phyloP scores from a whole-genome alignment of 169 alveolate species.

The Cryptosporidium felis region DNA sequence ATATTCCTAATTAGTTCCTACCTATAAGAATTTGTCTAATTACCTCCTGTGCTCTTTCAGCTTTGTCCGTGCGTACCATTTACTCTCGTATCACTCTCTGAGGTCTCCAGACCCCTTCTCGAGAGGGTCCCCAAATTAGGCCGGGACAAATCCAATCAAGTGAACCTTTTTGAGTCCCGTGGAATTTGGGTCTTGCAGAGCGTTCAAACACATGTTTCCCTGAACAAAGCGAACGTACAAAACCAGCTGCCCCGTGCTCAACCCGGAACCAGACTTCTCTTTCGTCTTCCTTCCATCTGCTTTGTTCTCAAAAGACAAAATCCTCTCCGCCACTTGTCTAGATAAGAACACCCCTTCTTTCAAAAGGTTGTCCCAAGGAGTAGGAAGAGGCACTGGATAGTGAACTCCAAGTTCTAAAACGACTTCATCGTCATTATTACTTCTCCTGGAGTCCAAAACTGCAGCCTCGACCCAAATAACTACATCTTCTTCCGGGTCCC shows the following conservation, averaged over 20 bases:
- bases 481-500: too few relatives aligned
- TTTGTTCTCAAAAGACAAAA: neutral
- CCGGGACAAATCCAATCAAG: constrained; percentile 47
- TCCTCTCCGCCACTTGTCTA: constrained; percentile 18
- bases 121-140: neutral
- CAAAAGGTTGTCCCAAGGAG: constrained; percentile 31
- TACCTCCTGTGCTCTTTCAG: too few relatives aligned
- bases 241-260: neutral
- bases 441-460: constrained; percentile 3
- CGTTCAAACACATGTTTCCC: constrained; percentile 48
- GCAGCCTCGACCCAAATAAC: constrained; percentile 64
- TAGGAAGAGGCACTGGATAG: constrained; percentile 8
- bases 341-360: neutral
- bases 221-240: constrained; percentile 40
- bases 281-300: neutral
- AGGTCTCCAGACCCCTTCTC: too few relatives aligned
- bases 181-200: neutral
- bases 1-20: constrained; percentile 18
- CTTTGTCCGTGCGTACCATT: too few relatives aligned
- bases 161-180: neutral
- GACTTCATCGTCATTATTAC: constrained; percentile 1
- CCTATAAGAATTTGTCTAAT: too few relatives aligned
- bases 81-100: too few relatives aligned
- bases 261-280: neutral
- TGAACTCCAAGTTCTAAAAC: constrained; percentile 43